Percentiles rank a stretch among this genome's conserved stretches.
Conservation (phyloP, 495 filamentous ascomycete species). For the Bathelium albidoporum region DNA sequence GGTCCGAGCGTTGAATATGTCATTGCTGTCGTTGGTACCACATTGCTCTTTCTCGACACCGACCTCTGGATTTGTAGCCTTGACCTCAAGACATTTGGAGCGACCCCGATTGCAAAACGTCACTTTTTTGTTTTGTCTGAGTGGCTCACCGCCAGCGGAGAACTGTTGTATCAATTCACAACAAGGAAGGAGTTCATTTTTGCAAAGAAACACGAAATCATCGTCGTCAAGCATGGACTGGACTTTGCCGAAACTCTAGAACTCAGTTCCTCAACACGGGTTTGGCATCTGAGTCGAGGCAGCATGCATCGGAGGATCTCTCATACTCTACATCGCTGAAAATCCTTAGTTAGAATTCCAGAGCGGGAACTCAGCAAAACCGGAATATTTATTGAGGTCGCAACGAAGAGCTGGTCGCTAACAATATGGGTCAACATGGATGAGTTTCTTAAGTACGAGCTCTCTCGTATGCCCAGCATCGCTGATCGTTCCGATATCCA, state of each 20-base stretch:
- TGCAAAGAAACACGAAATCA: slow-evolving; percentile 1
- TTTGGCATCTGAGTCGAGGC: background rate
- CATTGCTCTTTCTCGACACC: slow-evolving; percentile 4
- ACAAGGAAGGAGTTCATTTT: background rate
- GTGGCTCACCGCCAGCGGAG: background rate
- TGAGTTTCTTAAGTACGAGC: too few species aligned
- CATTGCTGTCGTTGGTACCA: background rate
- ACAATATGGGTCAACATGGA: too few species aligned
- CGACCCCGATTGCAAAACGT: background rate
- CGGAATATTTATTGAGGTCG: too few species aligned
- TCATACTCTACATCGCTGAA: background rate
- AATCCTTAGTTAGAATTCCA: too few species aligned
- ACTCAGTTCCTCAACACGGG: background rate
- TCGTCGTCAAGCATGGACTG: background rate
- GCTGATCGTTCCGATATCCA: too few species aligned
- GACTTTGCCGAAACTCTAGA: background rate
- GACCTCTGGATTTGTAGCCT: slow-evolving; percentile 8
- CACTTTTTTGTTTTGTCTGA: slow-evolving; percentile 7
- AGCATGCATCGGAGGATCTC: background rate
- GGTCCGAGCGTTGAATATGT: background rate
- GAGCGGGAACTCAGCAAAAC: too few species aligned
- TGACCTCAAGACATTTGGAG: background rate
- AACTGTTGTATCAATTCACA: background rate
- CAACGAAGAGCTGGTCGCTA: too few species aligned
- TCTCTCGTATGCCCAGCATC: too few species aligned